Evolutionary conservation across 1,284 basidiomycete species (phyloP).

Genomic region (Laetiporus sulphureus): DNA sequence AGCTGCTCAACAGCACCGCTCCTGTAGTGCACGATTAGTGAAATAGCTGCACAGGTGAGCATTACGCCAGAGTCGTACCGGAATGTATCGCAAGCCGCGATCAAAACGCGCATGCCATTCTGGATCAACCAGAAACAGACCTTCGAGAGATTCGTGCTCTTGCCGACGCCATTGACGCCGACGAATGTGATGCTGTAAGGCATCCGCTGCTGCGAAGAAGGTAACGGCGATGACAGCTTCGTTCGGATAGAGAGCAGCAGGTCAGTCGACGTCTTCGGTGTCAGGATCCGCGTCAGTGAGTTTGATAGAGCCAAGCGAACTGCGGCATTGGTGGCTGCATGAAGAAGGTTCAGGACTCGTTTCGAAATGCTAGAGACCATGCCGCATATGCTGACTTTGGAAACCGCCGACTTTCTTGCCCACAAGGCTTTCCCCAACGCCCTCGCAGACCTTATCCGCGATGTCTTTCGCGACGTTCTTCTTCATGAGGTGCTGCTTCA

Average conservation of each 20-base stretch:
- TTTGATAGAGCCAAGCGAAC: constrained; percentile 82
- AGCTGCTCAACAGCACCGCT: constrained; percentile 98
- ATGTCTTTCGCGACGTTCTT: constrained; percentile 99
- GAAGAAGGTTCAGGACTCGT: constrained; percentile 7
- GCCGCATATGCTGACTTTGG: constrained; percentile 51
- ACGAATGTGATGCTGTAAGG: constrained; percentile 97
- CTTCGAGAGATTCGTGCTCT: constrained; percentile 97
- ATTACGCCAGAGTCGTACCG: too few species aligned
- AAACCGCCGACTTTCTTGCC: constrained; percentile 89
- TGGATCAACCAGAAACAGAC: constrained; percentile 99
- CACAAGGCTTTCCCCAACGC: constrained; percentile 82
- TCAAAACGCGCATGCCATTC: constrained; percentile 88
- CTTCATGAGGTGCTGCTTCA: constrained; percentile 97
- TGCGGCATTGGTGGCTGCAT: constrained; percentile 73
- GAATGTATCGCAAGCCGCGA: constrained; percentile 99
- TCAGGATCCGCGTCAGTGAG: constrained; percentile 89
- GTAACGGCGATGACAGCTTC: constrained; percentile 62
- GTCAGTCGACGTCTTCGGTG: constrained; percentile 95
- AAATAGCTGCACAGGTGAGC: too few species aligned
- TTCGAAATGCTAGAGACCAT: not conserved
- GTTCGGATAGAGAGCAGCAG: constrained; percentile 77
- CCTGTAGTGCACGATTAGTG: constrained; percentile 29
- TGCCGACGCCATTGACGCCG: constrained; percentile 99
- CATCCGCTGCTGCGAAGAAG: constrained; percentile 67
- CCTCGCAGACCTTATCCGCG: constrained; percentile 89